Evolutionary conservation across 768 basidiomycete species (phyloP).

Genomic region (Phlebiopsis flavidoalba): DNA sequence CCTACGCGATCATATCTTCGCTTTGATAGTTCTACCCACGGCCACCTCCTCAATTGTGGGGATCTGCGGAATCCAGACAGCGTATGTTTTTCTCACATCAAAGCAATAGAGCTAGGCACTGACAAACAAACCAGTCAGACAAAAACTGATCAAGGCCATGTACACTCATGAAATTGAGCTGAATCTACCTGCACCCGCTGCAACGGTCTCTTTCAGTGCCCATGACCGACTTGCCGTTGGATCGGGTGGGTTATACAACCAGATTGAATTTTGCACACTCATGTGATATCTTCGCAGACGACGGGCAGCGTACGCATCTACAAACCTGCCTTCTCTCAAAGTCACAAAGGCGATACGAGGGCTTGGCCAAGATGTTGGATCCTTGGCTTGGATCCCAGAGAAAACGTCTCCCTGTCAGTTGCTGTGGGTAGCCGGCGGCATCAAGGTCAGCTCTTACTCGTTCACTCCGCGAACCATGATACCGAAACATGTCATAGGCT

Average conservation of each 20-base stretch:
- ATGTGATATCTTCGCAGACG: constrained; percentile 35
- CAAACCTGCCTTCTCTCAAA: constrained; percentile 49
- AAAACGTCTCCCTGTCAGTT: constrained; percentile 34
- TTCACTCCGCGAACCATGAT: background rate
- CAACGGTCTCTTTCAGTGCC: constrained; percentile 47
- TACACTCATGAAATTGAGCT: constrained; percentile 20
- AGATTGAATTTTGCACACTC: no score
- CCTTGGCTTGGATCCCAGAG: constrained; percentile 41
- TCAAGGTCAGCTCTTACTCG: constrained; percentile 33
- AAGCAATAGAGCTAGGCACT: no score
- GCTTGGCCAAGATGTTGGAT: constrained; percentile 56
- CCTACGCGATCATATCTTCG: background rate
- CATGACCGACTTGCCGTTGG: constrained; percentile 51
- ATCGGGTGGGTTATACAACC: constrained; percentile 40
- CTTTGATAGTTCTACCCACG: background rate
- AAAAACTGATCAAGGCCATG: background rate
- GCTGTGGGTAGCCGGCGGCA: constrained; percentile 66
- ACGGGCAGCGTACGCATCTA: constrained; percentile 70
- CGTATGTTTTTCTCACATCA: background rate
- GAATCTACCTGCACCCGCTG: constrained; percentile 44
- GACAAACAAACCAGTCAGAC: no score
- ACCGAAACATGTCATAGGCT: constrained; percentile 15
- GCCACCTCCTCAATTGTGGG: background rate
- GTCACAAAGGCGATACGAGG: constrained; percentile 60
- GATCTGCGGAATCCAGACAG: background rate